phyloP scores from a whole-genome alignment of 306 rosid species.

The Vigna reflexopilosa region DNA sequence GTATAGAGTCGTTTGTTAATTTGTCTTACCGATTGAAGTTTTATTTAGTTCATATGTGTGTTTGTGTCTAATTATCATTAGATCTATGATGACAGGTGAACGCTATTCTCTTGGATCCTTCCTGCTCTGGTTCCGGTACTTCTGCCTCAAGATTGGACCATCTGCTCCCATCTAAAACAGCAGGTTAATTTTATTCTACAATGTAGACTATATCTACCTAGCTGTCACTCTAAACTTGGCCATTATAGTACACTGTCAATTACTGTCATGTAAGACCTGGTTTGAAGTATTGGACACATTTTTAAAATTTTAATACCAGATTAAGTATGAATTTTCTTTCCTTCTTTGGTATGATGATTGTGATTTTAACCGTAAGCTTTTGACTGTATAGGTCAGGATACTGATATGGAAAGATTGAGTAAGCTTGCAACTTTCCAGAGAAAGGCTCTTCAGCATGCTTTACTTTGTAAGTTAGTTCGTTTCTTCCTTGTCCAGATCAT shows the following conservation, averaged over 20 bases:
- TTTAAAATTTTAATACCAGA: neutral
- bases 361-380: neutral
- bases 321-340: neutral
- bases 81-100: slow-evolving; percentile 56
- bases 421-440: slow-evolving; percentile 89
- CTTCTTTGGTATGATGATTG: neutral
- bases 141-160: slow-evolving; percentile 82
- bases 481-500: neutral
- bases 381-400: slow-evolving; percentile 48
- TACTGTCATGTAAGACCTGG: slow-evolving; percentile 3
- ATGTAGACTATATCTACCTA: slow-evolving; percentile 12
- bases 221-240: slow-evolving; percentile 15
- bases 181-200: slow-evolving; percentile 54
- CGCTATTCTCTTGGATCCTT: slow-evolving; percentile 93
- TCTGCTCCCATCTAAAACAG: slow-evolving; percentile 81
- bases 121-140: slow-evolving; percentile 95
- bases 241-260: neutral
- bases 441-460: slow-evolving; percentile 83
- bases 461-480: slow-evolving; percentile 63
- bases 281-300: neutral
- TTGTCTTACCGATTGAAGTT: slow-evolving; percentile 1
- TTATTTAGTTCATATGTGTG: neutral
- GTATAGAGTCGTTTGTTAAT: neutral
- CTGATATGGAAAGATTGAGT: slow-evolving; percentile 69
- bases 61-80: slow-evolving; percentile 39